Base-by-base conservation (phyloP, 306 rosid species). In the Castanospermum australe region DNA sequence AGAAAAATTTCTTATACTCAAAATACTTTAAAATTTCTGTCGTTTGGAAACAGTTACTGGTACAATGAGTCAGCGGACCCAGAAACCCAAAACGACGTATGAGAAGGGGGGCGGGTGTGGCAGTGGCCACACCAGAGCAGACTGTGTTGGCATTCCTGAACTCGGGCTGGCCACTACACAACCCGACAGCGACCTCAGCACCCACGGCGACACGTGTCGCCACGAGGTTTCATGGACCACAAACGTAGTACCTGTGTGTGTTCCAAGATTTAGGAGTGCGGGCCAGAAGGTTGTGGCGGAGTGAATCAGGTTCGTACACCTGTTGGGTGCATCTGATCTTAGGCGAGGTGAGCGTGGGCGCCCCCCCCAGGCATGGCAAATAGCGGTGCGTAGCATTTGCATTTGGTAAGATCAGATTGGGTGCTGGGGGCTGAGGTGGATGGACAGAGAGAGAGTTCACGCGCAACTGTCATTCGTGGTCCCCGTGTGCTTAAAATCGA, bases 171-270 rank as follows among this genome's bases (percentile, higher is more conserved):
- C 71, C 57, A 82, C 76, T 77, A 82, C 84, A 81, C 74, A 68
- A 51, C 47, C 56, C 28, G 86, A 86, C 6, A 82, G 68, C 68
- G 82, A 82, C 89, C 4, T 80, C 24, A 39, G 83, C 84, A 75
- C 81, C 77, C 80, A 71, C 17, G 35, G 17, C 4, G 68, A 82
- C 83, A 86, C 87, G 86, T 76, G 89, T 60, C 76, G 10, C 0
- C 0, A 36, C 6, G 57, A 75, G 61, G 17, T 45, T 82, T 82
- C 77, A 70, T 86, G 89, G 89, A 86, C 89, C 89, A 86, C 86
- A 11, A 52, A 55, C 67, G 22, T 45, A 10, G 79, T 66, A 72
- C 76, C 71, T 12, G 18, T 17, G 3, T 17, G 3, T 11, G 21
- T 61, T 59, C 28, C 55, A 42, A 64, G 48, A 72, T 78, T 61